phyloP scores from a whole-genome alignment of 805 yeast genomes.

The Saturnispora diversa region DNA sequence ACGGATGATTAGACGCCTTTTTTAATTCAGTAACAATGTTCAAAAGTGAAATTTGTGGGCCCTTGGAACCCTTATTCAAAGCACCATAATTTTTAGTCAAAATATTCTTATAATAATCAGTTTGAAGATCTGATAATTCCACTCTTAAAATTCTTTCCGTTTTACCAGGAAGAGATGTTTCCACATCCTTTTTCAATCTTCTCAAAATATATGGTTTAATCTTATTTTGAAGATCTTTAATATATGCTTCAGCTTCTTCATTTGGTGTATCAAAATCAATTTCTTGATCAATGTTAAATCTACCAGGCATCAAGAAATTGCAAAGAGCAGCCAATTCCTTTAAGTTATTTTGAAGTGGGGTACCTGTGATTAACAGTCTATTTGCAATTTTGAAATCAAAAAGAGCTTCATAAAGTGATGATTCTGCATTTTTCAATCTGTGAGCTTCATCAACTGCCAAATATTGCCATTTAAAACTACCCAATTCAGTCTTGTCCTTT shows the following conservation, averaged over 20 bases:
- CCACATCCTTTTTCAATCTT: slow-evolving; percentile 94
- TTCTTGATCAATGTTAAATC: slow-evolving; percentile 81
- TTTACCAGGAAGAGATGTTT: slow-evolving; percentile 91
- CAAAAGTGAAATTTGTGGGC: slow-evolving; percentile 74
- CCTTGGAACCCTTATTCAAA: slow-evolving; percentile 72
- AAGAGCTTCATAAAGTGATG: slow-evolving; percentile 84
- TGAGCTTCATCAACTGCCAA: slow-evolving; percentile 99
- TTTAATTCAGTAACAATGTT: slow-evolving; percentile 94
- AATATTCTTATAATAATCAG: slow-evolving; percentile 89
- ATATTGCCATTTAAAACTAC: slow-evolving; percentile 86
- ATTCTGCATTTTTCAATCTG: slow-evolving; percentile 87
- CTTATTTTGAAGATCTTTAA: slow-evolving; percentile 73
- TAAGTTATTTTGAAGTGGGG: slow-evolving; percentile 93
- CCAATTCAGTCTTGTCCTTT: slow-evolving; percentile 77
- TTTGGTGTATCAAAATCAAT: slow-evolving; percentile 90
- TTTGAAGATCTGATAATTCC: slow-evolving; percentile 90
- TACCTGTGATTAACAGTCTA: slow-evolving; percentile 89
- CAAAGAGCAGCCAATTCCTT: slow-evolving; percentile 93
- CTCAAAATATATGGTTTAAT: slow-evolving; percentile 90
- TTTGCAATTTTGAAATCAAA: slow-evolving; percentile 75
- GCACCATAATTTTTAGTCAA: slow-evolving; percentile 90
- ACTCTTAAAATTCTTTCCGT: slow-evolving; percentile 93
- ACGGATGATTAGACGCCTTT: slow-evolving; percentile 96
- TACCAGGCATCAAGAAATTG: slow-evolving; percentile 94
- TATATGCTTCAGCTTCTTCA: slow-evolving; percentile 79